phyloP scores from a whole-genome alignment of 2,329 filamentous ascomycete genomes.

The Epichloe coenophiala region DNA sequence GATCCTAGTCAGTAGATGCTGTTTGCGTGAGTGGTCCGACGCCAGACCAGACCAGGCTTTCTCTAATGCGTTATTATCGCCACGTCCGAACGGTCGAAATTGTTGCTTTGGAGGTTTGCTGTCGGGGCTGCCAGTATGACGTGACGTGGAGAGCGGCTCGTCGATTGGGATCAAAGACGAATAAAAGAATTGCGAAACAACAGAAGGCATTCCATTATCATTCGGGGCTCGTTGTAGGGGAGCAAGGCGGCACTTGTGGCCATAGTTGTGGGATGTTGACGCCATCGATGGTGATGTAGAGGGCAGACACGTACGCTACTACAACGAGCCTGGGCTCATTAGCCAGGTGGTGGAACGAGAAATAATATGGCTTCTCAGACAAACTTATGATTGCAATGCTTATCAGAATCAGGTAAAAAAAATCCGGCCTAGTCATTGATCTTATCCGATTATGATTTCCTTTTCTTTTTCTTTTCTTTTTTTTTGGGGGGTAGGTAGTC shows the following conservation, averaged over 20 bases:
- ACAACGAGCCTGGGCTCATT: not conserved
- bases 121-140: slow-evolving; percentile 37
- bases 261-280: slow-evolving; percentile 38
- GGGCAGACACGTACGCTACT: not conserved
- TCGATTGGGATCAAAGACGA: slow-evolving; percentile 71
- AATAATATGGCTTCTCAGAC: no score
- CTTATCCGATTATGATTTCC: accelerated
- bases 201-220: slow-evolving; percentile 39
- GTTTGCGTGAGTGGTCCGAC: slow-evolving; percentile 31
- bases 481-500: no score
- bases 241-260: slow-evolving; percentile 43
- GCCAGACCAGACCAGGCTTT: slow-evolving; percentile 57
- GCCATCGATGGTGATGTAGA: slow-evolving; percentile 3
- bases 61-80: slow-evolving; percentile 70
- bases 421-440: no score
- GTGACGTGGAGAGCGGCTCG: slow-evolving; percentile 62
- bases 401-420: no score
- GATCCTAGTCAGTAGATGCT: slow-evolving; percentile 27
- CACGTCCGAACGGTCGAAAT: slow-evolving; percentile 63
- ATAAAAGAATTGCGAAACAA: slow-evolving; percentile 73
- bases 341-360: no score
- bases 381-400: no score
- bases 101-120: slow-evolving; percentile 41
- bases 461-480: no score
- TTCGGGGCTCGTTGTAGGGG: slow-evolving; percentile 27